Evolutionary conservation across 176 grass and related monocot species (phyloP).

Genomic region (Puccinellia tenuiflora): DNA sequence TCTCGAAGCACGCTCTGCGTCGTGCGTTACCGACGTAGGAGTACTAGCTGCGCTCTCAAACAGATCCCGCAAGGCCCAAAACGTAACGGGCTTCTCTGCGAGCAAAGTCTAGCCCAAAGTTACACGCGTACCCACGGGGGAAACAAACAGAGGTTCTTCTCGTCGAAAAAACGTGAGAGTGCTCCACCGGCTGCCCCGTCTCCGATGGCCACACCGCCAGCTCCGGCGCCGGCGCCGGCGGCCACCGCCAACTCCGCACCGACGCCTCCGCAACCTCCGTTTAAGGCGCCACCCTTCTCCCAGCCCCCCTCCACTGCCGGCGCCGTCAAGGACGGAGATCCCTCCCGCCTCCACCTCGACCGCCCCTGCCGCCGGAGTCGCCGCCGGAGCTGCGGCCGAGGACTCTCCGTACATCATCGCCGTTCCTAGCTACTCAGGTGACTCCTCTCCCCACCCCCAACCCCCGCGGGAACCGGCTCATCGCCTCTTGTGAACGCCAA

Average conservation of each 20-base stretch:
- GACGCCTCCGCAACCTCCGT: neutral
- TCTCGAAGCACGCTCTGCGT: neutral
- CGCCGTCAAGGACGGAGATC: conserved; percentile 45
- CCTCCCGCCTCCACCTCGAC: conserved; percentile 11
- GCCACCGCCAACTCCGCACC: neutral
- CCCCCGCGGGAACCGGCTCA: neutral
- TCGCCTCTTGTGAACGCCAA: neutral
- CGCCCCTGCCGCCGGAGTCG: neutral
- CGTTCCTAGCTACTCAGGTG: conserved; percentile 91
- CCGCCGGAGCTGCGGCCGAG: neutral
- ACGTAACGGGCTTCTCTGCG: neutral
- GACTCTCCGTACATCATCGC: conserved; percentile 53
- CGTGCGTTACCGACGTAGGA: neutral
- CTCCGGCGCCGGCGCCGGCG: neutral
- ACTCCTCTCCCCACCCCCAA: neutral
- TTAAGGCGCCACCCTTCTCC: neutral
- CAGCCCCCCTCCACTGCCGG: neutral
- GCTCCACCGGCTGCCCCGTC: neutral
- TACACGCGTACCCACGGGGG: neutral
- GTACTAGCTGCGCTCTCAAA: neutral
- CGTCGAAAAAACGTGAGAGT: neutral
- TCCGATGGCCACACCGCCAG: conserved; percentile 34
- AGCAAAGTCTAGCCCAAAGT: neutral
- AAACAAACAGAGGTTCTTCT: neutral
- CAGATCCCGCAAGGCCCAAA: neutral